Evolutionary conservation across 225 moss, liverwort and hornwort genomes (phyloP).

Genomic region (Straminergon stramineum): DNA sequence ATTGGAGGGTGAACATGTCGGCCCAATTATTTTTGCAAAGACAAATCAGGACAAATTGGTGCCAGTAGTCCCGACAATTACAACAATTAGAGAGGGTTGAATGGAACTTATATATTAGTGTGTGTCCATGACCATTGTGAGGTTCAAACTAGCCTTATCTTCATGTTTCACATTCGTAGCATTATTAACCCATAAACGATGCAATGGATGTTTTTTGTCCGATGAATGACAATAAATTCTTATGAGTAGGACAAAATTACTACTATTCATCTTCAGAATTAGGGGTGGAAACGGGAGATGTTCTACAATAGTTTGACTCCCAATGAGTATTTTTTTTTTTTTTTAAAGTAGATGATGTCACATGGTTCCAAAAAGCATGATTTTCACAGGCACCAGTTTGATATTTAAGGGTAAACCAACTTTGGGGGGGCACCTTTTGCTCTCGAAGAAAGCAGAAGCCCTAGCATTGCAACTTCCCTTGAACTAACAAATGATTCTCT

Average conservation of each 20-base stretch:
- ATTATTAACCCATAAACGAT: background rate
- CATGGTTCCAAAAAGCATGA: too few relatives aligned
- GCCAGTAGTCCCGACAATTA: background rate
- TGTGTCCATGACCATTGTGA: background rate
- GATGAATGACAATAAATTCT: too few relatives aligned
- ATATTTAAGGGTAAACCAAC: too few relatives aligned
- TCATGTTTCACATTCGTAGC: background rate
- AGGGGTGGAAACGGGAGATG: too few relatives aligned
- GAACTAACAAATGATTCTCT: background rate
- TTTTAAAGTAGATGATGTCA: too few relatives aligned
- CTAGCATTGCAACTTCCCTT: accelerated
- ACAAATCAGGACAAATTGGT: background rate
- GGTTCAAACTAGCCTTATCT: background rate
- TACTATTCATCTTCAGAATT: too few relatives aligned
- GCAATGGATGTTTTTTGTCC: too few relatives aligned
- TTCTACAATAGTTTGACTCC: too few relatives aligned
- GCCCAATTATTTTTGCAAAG: background rate
- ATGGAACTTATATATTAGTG: background rate
- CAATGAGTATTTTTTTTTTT: too few relatives aligned
- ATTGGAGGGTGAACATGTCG: background rate
- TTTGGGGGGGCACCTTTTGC: background rate
- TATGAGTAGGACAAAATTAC: too few relatives aligned
- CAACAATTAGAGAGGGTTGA: background rate
- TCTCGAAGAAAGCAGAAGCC: accelerated
- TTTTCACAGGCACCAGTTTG: too few relatives aligned